Percentiles rank a stretch among this genome's conserved stretches.
phyloP scores from a whole-genome alignment of 768 basidiomycete species.

The Pleurotus salmoneostramineus region DNA sequence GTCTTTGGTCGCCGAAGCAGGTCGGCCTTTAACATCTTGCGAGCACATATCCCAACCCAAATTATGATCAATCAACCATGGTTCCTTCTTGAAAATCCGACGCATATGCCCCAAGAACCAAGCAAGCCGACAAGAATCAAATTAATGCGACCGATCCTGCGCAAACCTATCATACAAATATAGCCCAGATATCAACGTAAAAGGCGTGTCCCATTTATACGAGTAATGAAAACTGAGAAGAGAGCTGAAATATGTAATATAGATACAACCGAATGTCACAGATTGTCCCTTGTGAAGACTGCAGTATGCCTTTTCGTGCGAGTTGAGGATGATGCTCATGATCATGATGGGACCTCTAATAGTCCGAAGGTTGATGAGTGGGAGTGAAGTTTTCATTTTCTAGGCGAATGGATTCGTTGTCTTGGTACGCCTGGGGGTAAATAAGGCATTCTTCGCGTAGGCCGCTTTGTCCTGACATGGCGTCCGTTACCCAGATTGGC shows the following conservation, averaged over 20 bases:
- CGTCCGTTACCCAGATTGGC: too few species aligned
- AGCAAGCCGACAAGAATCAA: too few species aligned
- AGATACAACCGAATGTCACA: too few species aligned
- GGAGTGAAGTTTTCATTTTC: background rate
- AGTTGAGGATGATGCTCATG: too few species aligned
- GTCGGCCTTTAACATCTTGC: background rate
- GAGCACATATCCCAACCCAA: background rate
- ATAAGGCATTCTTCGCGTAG: background rate
- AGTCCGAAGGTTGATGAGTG: background rate
- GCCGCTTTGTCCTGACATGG: too few species aligned
- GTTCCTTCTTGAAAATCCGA: background rate
- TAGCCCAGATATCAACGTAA: background rate
- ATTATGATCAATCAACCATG: background rate
- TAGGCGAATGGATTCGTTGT: background rate
- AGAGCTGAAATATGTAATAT: too few species aligned
- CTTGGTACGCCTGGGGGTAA: background rate
- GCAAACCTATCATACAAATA: background rate
- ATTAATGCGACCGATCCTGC: too few species aligned
- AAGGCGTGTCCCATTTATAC: too few species aligned
- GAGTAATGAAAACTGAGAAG: too few species aligned
- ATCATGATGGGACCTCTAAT: background rate
- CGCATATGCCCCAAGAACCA: too few species aligned
- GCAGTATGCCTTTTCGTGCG: too few species aligned
- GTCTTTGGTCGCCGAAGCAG: slow-evolving; percentile 6
- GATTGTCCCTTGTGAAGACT: background rate